Evolutionary conservation across 108 stramenopile species (phyloP).

Genomic region (Mediolabrus comicus): DNA sequence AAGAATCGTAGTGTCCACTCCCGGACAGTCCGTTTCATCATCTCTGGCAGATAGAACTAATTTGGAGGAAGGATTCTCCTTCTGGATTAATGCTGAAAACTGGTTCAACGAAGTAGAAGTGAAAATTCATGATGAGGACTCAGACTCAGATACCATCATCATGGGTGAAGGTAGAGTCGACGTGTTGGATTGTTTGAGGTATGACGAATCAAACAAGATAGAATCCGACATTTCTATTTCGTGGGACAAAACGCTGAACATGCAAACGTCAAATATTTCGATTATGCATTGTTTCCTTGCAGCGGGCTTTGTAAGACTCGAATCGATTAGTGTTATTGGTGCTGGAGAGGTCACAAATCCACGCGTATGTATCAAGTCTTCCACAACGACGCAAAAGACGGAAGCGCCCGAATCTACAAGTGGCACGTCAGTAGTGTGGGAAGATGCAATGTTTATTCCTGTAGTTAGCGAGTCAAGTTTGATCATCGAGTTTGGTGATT

Average conservation of each 20-base stretch:
- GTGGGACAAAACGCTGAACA: background rate
- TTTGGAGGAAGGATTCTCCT: conserved; percentile 4
- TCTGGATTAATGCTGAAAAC: conserved; percentile 22
- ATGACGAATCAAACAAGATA: background rate
- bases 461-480: conserved; percentile 75
- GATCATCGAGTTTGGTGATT: conserved; percentile 61
- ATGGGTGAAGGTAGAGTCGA: conserved; percentile 9
- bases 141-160: background rate
- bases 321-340: conserved; percentile 35
- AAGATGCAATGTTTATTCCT: conserved; percentile 36
- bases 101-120: conserved; percentile 27
- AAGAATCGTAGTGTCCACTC: conserved; percentile 2
- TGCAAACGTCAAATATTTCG: conserved; percentile 6
- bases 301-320: conserved; percentile 51
- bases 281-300: conserved; percentile 52
- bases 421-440: conserved; percentile 28
- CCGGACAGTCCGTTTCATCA: conserved; percentile 11
- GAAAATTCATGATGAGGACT: conserved; percentile 1
- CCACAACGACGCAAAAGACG: conserved; percentile 34
- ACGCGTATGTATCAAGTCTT: conserved; percentile 34
- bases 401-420: conserved; percentile 1
- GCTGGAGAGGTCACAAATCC: conserved; percentile 25
- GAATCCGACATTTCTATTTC: conserved; percentile 7
- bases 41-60: background rate
- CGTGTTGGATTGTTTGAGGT: conserved; percentile 13